Evolutionary conservation across 805 yeast genomes (phyloP).

Genomic region (Kluyveromyces aestuarii): DNA sequence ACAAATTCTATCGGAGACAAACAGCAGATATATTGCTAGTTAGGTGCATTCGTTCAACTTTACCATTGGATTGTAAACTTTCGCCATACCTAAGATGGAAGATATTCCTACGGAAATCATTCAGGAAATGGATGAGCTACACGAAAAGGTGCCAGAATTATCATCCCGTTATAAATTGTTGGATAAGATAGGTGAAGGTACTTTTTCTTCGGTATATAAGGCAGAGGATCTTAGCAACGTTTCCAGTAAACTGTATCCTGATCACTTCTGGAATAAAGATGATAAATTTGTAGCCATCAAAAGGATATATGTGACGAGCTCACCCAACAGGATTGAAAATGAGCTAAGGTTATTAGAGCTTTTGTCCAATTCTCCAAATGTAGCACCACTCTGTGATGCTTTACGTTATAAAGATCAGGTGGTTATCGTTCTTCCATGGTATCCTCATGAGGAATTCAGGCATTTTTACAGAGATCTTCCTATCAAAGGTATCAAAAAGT

Average conservation of each 20-base stretch:
- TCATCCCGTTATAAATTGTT: slow-evolving; percentile 25
- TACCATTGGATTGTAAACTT: too few relatives aligned
- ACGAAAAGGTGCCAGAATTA: slow-evolving; percentile 45
- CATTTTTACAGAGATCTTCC: slow-evolving; percentile 77
- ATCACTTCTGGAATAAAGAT: slow-evolving; percentile 30
- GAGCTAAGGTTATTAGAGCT: slow-evolving; percentile 72
- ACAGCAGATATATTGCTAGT: not conserved
- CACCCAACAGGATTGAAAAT: slow-evolving; percentile 84
- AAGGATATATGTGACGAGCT: slow-evolving; percentile 88
- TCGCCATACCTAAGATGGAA: slow-evolving; percentile 23
- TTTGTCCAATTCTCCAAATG: slow-evolving; percentile 57
- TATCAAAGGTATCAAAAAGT: slow-evolving; percentile 66
- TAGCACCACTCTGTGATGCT: slow-evolving; percentile 88
- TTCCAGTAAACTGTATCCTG: slow-evolving; percentile 16
- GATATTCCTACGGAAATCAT: slow-evolving; percentile 44
- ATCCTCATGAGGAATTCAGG: slow-evolving; percentile 83
- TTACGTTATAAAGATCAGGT: slow-evolving; percentile 85
- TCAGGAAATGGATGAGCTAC: slow-evolving; percentile 49
- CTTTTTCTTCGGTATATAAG: slow-evolving; percentile 73
- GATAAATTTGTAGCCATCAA: slow-evolving; percentile 68
- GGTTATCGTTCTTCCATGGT: slow-evolving; percentile 84
- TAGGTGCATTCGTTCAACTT: not conserved
- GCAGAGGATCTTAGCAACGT: slow-evolving; percentile 29
- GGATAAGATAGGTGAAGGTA: slow-evolving; percentile 69
- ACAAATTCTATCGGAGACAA: not conserved